Evolutionary conservation across 257 asterid genomes (phyloP), one percentile per base, ranked within the genome.

Genomic region (Gentiana macrophylla): DNA sequence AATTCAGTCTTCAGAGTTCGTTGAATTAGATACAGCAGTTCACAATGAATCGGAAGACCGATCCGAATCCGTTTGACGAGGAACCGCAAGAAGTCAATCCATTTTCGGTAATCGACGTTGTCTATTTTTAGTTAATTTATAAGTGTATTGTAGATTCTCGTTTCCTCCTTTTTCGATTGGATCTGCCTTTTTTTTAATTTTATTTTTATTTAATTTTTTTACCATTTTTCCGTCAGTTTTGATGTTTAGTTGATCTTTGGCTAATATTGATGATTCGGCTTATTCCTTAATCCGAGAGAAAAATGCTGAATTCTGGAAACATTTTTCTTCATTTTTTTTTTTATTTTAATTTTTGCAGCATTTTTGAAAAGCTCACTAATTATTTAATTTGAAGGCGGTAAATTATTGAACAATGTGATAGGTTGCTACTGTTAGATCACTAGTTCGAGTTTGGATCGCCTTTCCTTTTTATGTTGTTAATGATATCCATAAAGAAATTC

Each of bases 31-130:
- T 49, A 53, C 15, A 33, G 45, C 49, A 9, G 35, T 12, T 38
- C 71, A 74, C 66, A 37, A 89, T 87, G 98, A 78, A 64, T 76
- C 92, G 95, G 35, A 70, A 81, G 49, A 75, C 71, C 80, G 99
- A 92, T 70, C 91, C 87, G n/a, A 92, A 92, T 72, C 97, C 99
- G 5, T 88, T 92, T 68, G 95, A 80, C 68, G 99, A 88, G 72
- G 97, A 70, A 62, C 90, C 85, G 54, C 97, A 72, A 12, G 98
- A 85, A 81, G 95, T 92, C 85, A 92, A 92, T 79, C 99, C 99
- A 38, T 92, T 92, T 74, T 74, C 97, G 95, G 99, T 92, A 88
- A 80, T 68, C 53, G 24, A 15, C 24, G 72, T 67, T 34, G 36
- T 33, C 49, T 62, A 65, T n/a, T 34, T 37, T 51, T 72, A 64